Conservation (phyloP, 306 rosid species). For the Vachellia collinsii region DNA sequence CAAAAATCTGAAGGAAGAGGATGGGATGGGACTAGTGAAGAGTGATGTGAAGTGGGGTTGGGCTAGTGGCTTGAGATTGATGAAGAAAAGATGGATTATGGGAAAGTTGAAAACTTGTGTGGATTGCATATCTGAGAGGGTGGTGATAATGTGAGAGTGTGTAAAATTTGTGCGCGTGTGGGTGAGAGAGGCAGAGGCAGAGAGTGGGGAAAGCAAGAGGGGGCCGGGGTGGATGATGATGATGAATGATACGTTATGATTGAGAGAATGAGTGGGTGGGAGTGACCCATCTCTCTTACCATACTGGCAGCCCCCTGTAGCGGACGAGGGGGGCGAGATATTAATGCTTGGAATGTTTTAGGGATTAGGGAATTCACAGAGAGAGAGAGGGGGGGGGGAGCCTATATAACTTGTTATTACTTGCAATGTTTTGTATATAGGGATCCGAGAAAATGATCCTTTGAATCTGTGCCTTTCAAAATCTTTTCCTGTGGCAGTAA, state of each 20-base stretch:
- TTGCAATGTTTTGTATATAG: not conserved
- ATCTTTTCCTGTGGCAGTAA: not conserved
- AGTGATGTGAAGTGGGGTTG: constrained; percentile 61
- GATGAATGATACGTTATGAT: constrained; percentile 59
- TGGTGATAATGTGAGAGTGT: not conserved
- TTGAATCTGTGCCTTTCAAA: constrained; percentile 15
- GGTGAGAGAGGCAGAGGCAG: constrained; percentile 10
- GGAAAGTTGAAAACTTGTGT: constrained; percentile 47
- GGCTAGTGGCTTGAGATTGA: constrained; percentile 48
- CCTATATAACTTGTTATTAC: not conserved
- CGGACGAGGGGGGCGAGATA: constrained; percentile 90
- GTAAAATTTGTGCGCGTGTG: constrained; percentile 35
- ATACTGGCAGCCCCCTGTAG: constrained; percentile 67
- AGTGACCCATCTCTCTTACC: constrained; percentile 60
- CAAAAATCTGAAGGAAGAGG: constrained; percentile 46
- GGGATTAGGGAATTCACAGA: constrained; percentile 31
- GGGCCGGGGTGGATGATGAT: not conserved
- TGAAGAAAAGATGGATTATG: constrained; percentile 54
- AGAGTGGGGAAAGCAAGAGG: constrained; percentile 34
- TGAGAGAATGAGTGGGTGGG: constrained; percentile 97
- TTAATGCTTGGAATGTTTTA: constrained; percentile 54
- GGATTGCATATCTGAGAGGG: not conserved
- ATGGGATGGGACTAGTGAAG: constrained; percentile 51
- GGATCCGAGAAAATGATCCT: constrained; percentile 14
- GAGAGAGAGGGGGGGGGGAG: not conserved